Base-by-base conservation (phyloP, 2,329 filamentous ascomycete genomes). In the Metarhizium robertsii region DNA sequence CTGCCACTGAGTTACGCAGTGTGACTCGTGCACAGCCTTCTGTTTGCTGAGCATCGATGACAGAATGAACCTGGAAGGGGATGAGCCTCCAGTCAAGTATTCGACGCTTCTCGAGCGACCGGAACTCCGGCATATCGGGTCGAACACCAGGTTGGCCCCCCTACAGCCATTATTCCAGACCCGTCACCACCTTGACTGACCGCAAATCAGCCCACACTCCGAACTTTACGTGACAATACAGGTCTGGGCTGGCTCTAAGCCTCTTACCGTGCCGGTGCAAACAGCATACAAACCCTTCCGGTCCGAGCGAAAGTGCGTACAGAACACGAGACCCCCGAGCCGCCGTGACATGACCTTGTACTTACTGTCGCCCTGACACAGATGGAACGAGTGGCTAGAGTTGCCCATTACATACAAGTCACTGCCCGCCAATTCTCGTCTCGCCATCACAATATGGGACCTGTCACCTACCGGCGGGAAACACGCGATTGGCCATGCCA, bases 371-470 rank as follows among this genome's bases (percentile, higher is more conserved):
- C 56, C 29, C 62, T 16, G 20, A 40, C 59, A 54, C 57, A 85
- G 84, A 67, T 96, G 94, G 94, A 96, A 95, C 68, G 92, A 97
- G 74, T 99, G 95, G 94, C 81, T 99, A 32, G 84, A 87, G 36
- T 75, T 99, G 43, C 92, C 94, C 0, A 84, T 97, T 58, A 81
- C 85, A 4, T 94, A 96, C 70, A 86, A 88, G 59, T 86, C 87
- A 57, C 80, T 95, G 1, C 92, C 94, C 0, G 75, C 86, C 47
- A 89, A 90, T 64, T 85, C 92, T 2, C 88, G 90, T 65, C 79
- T 99, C 40, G 92, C 92, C 20, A 90, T 99, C 57, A 99, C 95
- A 0, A 74, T 97, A 56, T 99, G 94, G 94, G 95, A 99, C 67
- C 71, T 96, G 16, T 95, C 90, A 2, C 90, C 92, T 0, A 83